Evolutionary conservation across 176 grass and related monocot species (phyloP), one percentile per base, ranked within the genome.

Genomic region (Thalia dealbata): DNA sequence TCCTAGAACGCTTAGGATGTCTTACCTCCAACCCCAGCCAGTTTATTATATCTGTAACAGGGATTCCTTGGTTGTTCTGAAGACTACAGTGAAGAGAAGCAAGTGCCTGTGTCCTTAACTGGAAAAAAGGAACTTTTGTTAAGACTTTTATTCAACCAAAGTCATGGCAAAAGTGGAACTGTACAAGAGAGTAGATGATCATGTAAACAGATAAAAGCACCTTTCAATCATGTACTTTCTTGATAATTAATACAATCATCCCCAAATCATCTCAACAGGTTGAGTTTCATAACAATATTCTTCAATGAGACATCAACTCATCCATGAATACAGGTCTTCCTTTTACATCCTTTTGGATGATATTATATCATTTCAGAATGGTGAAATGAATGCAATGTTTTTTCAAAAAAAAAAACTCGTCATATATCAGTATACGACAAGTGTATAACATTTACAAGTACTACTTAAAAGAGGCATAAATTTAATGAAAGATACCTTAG

Each of bases 41-140:
- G 73, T 76, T 76, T 59, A 90, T 83, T 76, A 83, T 73, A 50
- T 81, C 84, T 61, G 84, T 79, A 80, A 97, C 80, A 71, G 95
- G 95, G 19, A 97, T 97, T 64, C 93, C 93, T 84, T 92, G 93
- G 26, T 80, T 87, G 76, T 69, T 97, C 73, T 82, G 90, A 74
- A 97, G 86, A 83, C 93, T 78, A 80, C 87, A 83, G 50, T 97
- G 82, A 70, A 97, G 81, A 69, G 83, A 88, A 81, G 90, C 89
- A 64, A 97, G 87, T 1, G 93, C 89, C 76, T 92, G 86, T 70
- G 78, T 97, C 84, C 93, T 86, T 80, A 97, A 54, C 93, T 97
- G 93, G 69, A 66, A 74, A 75, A 48, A 79, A 79, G 35, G 11
- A 48, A 29, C 41, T 29, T 45, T 19, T 16, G 14, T 69, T 91